Evolutionary conservation across 2,329 filamentous ascomycete species (phyloP).

Genomic region (Penicillium sp.): DNA sequence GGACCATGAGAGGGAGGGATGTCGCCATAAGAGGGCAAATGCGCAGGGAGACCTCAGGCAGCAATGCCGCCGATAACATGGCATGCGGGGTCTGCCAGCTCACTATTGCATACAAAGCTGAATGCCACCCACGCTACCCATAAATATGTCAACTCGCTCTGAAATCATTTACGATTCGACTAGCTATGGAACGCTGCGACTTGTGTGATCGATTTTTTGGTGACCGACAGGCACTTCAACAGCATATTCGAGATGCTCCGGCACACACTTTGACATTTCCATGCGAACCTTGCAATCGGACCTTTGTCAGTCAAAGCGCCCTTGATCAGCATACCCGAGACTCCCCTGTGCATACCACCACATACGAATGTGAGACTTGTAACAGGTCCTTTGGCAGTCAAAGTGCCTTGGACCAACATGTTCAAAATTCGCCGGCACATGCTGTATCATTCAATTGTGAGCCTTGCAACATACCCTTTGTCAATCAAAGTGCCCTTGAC

Average conservation of each 20-base stretch:
- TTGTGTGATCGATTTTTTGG: background rate
- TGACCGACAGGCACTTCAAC: background rate
- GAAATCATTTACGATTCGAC: background rate
- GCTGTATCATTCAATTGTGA: too few species aligned
- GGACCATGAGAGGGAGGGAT: background rate
- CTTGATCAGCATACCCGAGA: background rate
- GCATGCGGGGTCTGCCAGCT: background rate
- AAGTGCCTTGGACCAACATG: too few species aligned
- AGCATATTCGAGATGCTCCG: background rate
- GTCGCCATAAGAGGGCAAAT: background rate
- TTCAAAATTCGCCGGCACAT: too few species aligned
- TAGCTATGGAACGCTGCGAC: background rate
- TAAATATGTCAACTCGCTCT: background rate
- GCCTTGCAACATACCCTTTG: too few species aligned
- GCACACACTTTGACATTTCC: background rate
- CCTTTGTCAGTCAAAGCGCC: background rate
- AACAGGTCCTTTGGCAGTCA: too few species aligned
- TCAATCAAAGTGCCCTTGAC: too few species aligned
- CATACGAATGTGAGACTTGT: too few species aligned
- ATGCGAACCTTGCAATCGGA: background rate
- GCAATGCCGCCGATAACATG: background rate
- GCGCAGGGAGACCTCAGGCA: background rate
- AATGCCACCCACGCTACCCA: background rate
- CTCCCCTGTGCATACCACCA: too few species aligned
- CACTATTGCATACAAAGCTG: background rate